These are phyloP conservation scores for Aspergillus intermedius DNA, from an alignment of 2,329 filamentous ascomycete species.

Conservation along the genomic window DNA sequence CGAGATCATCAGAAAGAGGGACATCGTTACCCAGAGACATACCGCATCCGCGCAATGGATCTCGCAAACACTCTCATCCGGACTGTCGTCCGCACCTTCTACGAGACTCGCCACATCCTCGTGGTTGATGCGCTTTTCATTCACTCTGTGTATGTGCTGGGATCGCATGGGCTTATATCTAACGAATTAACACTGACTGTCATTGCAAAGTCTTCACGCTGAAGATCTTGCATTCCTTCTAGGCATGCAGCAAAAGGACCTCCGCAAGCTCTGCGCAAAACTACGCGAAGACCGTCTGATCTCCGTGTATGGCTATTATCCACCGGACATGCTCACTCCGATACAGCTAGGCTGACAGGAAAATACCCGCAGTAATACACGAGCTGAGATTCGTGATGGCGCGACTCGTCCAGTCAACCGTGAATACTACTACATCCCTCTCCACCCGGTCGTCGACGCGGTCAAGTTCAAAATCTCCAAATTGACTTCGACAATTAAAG, in stretches of 20 bases:
- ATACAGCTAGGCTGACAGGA: constrained; percentile 10
- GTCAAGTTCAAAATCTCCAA: constrained; percentile 92
- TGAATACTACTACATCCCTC: constrained; percentile 97
- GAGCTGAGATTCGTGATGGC: constrained; percentile 71
- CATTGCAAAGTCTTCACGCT: constrained; percentile 60
- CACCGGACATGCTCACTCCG: background rate
- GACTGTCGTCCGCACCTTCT: constrained; percentile 79
- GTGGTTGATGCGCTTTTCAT: constrained; percentile 73
- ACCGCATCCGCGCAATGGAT: constrained; percentile 44
- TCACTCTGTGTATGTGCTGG: constrained; percentile 56
- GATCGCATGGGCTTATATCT: background rate
- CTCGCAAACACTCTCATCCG: constrained; percentile 73
- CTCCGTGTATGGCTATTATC: constrained; percentile 55
- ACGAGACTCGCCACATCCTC: constrained; percentile 74
- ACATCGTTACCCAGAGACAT: background rate
- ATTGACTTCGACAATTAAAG: constrained; percentile 82
- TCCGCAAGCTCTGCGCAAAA: constrained; percentile 81
- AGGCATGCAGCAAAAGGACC: constrained; percentile 82
- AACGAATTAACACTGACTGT: background rate
- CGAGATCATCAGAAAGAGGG: too few species aligned
- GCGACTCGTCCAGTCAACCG: constrained; percentile 74
- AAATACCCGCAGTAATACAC: constrained; percentile 52
- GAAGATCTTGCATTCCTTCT: constrained; percentile 83
- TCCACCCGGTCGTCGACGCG: constrained; percentile 86
- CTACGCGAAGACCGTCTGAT: constrained; percentile 82